Conservation (phyloP, 2,329 filamentous ascomycete species). For the Fusarium avenaceum region DNA sequence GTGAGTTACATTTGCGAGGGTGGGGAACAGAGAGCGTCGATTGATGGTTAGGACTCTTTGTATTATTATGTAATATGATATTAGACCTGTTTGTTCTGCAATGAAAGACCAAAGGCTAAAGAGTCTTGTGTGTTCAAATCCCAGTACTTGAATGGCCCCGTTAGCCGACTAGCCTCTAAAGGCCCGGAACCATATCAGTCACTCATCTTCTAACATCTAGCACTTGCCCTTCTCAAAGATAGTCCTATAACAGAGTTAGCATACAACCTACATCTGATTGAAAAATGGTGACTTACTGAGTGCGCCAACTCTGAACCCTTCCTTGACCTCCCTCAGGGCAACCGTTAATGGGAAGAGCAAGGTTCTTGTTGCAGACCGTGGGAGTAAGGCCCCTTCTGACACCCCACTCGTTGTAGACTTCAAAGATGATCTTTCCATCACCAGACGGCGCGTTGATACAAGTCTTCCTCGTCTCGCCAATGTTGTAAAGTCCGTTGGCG, state of each 20-base stretch:
- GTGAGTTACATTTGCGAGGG: no score
- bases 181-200: no score
- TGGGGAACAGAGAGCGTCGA: no score
- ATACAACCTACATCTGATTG: accelerated
- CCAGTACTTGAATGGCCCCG: no score
- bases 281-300: slow-evolving; percentile 15
- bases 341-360: slow-evolving; percentile 1
- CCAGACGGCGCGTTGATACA: slow-evolving; percentile 23
- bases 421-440: slow-evolving; percentile 22
- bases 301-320: slow-evolving; percentile 15
- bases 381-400: neutral
- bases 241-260: neutral
- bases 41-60: no score
- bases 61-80: no score
- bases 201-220: accelerated
- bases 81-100: no score
- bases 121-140: no score
- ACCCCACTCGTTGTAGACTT: slow-evolving; percentile 20
- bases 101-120: no score
- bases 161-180: no score
- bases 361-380: neutral
- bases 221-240: slow-evolving; percentile 10
- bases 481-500: neutral
- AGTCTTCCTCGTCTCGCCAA: slow-evolving; percentile 1
- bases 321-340: slow-evolving; percentile 14